Evolutionary conservation across 352 stramenopile genomes (phyloP).

Genomic region (Poterioochromonas sp.): DNA sequence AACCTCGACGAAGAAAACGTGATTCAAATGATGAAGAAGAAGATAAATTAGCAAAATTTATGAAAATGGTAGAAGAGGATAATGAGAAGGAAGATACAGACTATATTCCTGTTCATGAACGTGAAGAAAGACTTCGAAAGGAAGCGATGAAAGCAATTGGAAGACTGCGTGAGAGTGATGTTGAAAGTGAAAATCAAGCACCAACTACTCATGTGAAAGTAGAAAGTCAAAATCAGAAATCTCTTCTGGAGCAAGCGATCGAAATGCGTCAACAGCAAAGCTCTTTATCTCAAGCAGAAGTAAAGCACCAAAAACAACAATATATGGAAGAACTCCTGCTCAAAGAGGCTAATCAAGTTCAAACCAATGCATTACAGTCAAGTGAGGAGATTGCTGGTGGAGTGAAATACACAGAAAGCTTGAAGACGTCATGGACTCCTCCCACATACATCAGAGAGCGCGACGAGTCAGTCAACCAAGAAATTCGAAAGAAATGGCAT

Average conservation of each 20-base stretch:
- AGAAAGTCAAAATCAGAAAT: background rate
- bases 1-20: too few relatives aligned
- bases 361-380: constrained; percentile 87
- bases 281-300: background rate
- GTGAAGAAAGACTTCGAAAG: background rate
- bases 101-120: background rate
- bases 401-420: constrained; percentile 72
- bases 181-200: background rate
- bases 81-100: background rate
- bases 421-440: constrained; percentile 80
- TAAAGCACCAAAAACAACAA: constrained; percentile 18
- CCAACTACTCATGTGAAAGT: background rate
- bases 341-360: constrained; percentile 84
- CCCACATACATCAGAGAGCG: constrained; percentile 70
- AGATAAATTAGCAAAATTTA: constrained; percentile 18
- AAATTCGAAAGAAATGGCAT: constrained; percentile 92
- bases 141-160: background rate
- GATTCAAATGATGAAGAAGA: constrained; percentile 26
- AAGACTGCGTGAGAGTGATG: background rate
- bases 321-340: constrained; percentile 74
- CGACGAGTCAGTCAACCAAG: constrained; percentile 70
- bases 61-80: constrained; percentile 10
- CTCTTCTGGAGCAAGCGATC: background rate
- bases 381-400: constrained; percentile 78
- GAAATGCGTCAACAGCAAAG: background rate